Percentiles rank a stretch among this genome's conserved stretches.
These are phyloP conservation scores for Hyparrhenia diplandra DNA, from an alignment of 176 grass and related monocot species.

Conservation along the genomic window DNA sequence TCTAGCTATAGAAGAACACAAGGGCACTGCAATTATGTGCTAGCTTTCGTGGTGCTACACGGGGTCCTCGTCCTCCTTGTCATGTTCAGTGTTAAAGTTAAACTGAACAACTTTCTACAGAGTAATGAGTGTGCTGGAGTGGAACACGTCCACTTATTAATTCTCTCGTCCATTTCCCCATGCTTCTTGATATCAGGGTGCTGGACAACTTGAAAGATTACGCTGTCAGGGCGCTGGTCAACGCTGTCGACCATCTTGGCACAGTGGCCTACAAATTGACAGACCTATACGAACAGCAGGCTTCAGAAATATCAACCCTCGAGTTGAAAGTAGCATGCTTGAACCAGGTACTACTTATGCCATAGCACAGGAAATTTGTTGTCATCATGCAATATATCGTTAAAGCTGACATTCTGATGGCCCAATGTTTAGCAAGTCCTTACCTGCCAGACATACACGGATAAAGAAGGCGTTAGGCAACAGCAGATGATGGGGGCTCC, in stretches of 20 bases:
- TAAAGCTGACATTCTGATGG: slow-evolving; percentile 25
- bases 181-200: slow-evolving; percentile 58
- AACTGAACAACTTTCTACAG: slow-evolving; percentile 12
- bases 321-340: slow-evolving; percentile 78
- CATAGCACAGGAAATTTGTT: neutral
- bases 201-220: slow-evolving; percentile 98
- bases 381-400: neutral
- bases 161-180: slow-evolving; percentile 1
- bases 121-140: neutral
- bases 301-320: slow-evolving; percentile 56
- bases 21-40: neutral
- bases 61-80: too few species aligned
- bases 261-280: slow-evolving; percentile 90
- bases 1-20: neutral
- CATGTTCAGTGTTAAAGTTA: too few species aligned
- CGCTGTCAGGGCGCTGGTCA: slow-evolving; percentile 86
- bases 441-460: slow-evolving; percentile 82
- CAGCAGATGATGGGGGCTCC: slow-evolving; percentile 55
- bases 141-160: neutral
- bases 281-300: slow-evolving; percentile 81
- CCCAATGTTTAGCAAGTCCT: slow-evolving; percentile 56
- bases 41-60: too few species aligned
- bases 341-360: slow-evolving; percentile 66
- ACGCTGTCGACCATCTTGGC: slow-evolving; percentile 92
- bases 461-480: slow-evolving; percentile 91